Evolutionary conservation across 768 basidiomycete species (phyloP), one percentile per base, ranked within the genome.

Genomic region (Lactarius psammicola): DNA sequence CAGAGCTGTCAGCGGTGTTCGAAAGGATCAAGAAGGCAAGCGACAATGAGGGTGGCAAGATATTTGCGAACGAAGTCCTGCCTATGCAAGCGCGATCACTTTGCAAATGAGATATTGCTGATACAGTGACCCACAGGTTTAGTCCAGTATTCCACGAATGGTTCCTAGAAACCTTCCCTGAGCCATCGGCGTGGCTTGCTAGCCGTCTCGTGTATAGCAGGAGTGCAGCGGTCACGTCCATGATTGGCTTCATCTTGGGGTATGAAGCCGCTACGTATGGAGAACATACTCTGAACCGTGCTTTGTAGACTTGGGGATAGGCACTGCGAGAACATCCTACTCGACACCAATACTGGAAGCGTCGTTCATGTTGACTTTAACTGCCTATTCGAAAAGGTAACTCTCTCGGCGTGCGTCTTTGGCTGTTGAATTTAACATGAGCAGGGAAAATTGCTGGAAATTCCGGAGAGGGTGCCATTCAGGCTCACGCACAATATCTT

Each of bases 171-270:
- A 95, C 90, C 0, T 98, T 98, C 78, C 95, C 97, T 0, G 97
- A 99, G 71, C 97, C 97, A 0, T 88, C 91, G 0, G 90, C 92
- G 0, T 99, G 97, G 97, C 82, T 98, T 18, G 84, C 88, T 1
- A 91, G 91, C 74, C 87, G 96, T n/a, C 75, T 93, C 70, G 81
- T 86, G 1, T 99, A 95, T 73, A 88, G 85, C 4, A 83, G 96
- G 51, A 97, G 96, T 0, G 85, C 91, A 0, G 97, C 96, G 0
- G 97, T 98, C 61, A 98, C 97, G 89, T 97, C 92, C 1, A 98
- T 99, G 92, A 92, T 98, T 26, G 97, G 97, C 13, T 96, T 92
- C 72, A 94, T 99, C 51, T 80, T 98, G 15, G 96, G 96, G 94
- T 96, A 69, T 62, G 87, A 74, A n/a, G 36, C 61, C 28, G 49